Evolutionary conservation across 2,329 filamentous ascomycete genomes (phyloP).

Genomic region (Fusarium sp.): DNA sequence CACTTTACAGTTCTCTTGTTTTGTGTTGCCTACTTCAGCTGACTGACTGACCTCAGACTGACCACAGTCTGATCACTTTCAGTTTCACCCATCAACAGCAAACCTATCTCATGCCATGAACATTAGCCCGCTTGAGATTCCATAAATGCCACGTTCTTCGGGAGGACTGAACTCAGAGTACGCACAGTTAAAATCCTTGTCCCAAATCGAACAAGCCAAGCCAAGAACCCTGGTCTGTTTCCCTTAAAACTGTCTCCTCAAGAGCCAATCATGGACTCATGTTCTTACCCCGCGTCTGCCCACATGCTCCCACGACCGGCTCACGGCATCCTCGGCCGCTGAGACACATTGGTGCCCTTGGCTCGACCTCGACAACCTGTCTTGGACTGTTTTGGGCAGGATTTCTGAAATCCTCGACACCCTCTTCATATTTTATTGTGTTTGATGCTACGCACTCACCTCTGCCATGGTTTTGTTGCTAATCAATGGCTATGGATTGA

Average conservation of each 20-base stretch:
- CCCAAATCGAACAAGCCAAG: slow-evolving; percentile 4
- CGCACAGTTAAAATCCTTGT: slow-evolving; percentile 26
- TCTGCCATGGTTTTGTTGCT: slow-evolving; percentile 15
- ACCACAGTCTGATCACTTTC: background rate
- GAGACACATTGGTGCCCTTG: slow-evolving; percentile 38
- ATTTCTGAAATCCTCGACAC: slow-evolving; percentile 26
- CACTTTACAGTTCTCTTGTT: background rate
- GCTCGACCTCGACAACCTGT: slow-evolving; percentile 18
- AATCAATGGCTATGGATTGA: slow-evolving; percentile 8
- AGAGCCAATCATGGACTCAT: slow-evolving; percentile 35
- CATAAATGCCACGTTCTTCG: slow-evolving; percentile 34
- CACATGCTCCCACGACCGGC: slow-evolving; percentile 48
- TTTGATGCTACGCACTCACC: slow-evolving; percentile 13
- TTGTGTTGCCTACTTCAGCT: background rate
- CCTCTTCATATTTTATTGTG: slow-evolving; percentile 15
- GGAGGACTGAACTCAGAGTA: slow-evolving; percentile 16
- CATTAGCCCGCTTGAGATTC: slow-evolving; percentile 5
- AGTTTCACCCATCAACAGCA: background rate
- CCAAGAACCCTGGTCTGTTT: slow-evolving; percentile 6
- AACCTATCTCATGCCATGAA: background rate
- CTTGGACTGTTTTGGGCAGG: slow-evolving; percentile 15
- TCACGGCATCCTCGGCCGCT: slow-evolving; percentile 45
- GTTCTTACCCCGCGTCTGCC: slow-evolving; percentile 44
- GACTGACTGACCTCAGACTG: background rate
- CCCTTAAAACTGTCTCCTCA: slow-evolving; percentile 2